Conservation (phyloP, 768 basidiomycete species). For the Macrolepiota dolichaula region DNA sequence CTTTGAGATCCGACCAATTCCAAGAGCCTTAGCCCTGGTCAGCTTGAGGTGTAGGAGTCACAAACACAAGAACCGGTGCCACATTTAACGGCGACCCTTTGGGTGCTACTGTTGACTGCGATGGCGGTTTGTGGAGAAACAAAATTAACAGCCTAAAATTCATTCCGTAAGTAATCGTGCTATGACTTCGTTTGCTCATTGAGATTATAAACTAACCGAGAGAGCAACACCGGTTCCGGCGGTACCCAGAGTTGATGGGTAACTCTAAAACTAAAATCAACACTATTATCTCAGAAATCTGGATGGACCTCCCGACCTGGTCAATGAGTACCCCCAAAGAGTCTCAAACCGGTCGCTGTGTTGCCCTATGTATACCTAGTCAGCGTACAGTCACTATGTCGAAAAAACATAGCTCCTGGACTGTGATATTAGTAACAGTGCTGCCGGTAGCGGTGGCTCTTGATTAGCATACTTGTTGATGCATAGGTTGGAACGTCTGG, state of each 20-base stretch:
- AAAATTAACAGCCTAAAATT: conserved; percentile 47
- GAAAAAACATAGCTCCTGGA: conserved; percentile 26
- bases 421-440: conserved; percentile 13
- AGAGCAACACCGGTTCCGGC: conserved; percentile 57
- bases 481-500: neutral
- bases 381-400: neutral
- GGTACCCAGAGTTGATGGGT: conserved; percentile 47
- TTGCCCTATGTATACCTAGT: conserved; percentile 37
- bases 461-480: too few species aligned
- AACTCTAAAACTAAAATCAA: conserved; percentile 38
- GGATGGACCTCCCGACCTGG: conserved; percentile 31
- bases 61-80: conserved; percentile 49
- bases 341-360: conserved; percentile 41
- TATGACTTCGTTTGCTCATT: neutral
- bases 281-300: neutral
- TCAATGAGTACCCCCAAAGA: conserved; percentile 59
- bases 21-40: conserved; percentile 17
- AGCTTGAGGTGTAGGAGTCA: conserved; percentile 16
- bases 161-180: neutral
- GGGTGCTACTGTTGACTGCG: conserved; percentile 36
- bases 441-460: too few species aligned
- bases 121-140: conserved; percentile 35
- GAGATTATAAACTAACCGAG: conserved; percentile 37
- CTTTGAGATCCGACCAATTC: conserved; percentile 22
- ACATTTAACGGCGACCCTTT: conserved; percentile 53